phyloP scores from a whole-genome alignment of 106 monocot genomes.

The Platanthera guangdongensis region DNA sequence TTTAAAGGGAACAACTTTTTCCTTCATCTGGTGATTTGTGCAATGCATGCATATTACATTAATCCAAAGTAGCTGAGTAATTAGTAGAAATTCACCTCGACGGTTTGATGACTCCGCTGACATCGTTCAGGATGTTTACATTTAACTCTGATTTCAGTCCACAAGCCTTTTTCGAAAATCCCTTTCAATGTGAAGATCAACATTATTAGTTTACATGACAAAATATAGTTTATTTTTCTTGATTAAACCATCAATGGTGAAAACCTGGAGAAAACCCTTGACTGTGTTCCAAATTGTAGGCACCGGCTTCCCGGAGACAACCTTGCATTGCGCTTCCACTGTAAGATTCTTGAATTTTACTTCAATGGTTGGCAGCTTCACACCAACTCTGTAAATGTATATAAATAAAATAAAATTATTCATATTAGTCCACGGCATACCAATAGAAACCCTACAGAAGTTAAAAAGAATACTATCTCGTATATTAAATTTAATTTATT shows the following conservation, averaged over 20 bases:
- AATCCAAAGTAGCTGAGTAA: too few species aligned
- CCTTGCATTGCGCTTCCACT: slow-evolving; percentile 11
- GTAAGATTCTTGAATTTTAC: slow-evolving; percentile 14
- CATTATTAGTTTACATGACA: background rate
- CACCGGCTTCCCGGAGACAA: slow-evolving; percentile 4
- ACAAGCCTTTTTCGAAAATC: background rate
- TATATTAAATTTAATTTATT: too few species aligned
- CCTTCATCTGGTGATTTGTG: too few species aligned
- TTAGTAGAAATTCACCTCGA: slow-evolving; percentile 11
- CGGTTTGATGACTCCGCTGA: slow-evolving; percentile 20
- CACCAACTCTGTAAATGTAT: background rate
- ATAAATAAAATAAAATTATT: background rate
- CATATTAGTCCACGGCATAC: too few species aligned
- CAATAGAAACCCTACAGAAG: too few species aligned
- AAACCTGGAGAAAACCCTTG: slow-evolving; percentile 4
- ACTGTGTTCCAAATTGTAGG: slow-evolving; percentile 12
- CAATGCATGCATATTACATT: too few species aligned
- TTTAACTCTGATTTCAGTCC: slow-evolving; percentile 2
- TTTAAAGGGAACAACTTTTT: too few species aligned
- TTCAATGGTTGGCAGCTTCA: slow-evolving; percentile 15
- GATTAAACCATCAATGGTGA: background rate
- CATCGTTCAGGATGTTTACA: slow-evolving; percentile 18
- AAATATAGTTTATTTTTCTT: background rate
- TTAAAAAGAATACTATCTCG: too few species aligned
- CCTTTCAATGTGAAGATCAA: background rate